Base-by-base conservation (phyloP, 768 basidiomycete species). In the Trametes punicea region DNA sequence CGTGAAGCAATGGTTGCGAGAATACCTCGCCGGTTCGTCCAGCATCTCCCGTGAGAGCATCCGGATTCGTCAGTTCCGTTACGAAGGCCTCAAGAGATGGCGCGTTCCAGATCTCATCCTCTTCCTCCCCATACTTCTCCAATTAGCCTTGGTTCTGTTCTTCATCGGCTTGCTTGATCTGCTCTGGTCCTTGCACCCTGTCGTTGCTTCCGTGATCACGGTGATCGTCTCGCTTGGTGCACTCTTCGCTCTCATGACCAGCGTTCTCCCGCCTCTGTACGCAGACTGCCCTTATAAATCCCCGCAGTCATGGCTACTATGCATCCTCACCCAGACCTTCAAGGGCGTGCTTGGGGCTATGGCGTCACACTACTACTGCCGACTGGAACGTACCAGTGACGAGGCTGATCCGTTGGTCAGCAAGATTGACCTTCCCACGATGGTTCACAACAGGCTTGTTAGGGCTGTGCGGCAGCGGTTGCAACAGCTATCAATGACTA, bases 51-150 rank as follows among this genome's bases (percentile, higher is more conserved):
- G 64, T n/a, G 61, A 62, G 30, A 57, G 63, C 40, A 62, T 57
- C 4, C 60, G 62, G 21, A 54, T 60, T 20, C 65, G 67, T 7
- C 68, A 69, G n/a, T 64, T 58, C 20, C 65, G 69, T 15, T 53
- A 60, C 38, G 58, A 64, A 2, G 66, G 61, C 20, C 62, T 69
- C 20, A 40, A 54, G 9, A 55, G 48, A 15, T 70, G 69, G 69
- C 31, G 57, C 54, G 59, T 62, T 15, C 41, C 56, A 0, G 56
- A 44, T 9, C 55, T 64, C 34, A 59, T 65, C 38, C 31, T 55
- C 4, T 36, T 53, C 23, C 57, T 67, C 20, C 65, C 65, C 4
- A 54, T 60, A 16, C 56, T 65, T 5, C 59, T 67, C 11, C 64
- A 65, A 30, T 15, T 59, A 1, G 58, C 64, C 1, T 52, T 67